Conservation (phyloP, 1,284 basidiomycete species). For the Pyrrhoderma noxium region DNA sequence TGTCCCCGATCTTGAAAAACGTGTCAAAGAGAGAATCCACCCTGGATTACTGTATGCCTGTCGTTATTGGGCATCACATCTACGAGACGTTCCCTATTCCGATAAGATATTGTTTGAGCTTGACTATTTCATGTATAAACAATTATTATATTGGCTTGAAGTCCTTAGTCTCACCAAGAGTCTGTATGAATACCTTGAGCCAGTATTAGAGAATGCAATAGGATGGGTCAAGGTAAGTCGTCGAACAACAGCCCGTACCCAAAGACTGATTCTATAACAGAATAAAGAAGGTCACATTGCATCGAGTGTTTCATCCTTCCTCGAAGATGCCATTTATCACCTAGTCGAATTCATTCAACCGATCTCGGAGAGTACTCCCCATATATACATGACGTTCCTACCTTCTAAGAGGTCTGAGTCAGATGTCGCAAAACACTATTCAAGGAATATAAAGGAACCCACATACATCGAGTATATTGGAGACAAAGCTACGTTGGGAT, state of each 20-base stretch:
- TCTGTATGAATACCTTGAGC: background rate
- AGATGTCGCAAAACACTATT: background rate
- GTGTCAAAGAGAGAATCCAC: background rate
- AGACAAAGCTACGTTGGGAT: background rate
- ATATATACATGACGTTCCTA: background rate
- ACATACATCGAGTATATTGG: background rate
- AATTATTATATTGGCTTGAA: constrained; percentile 2
- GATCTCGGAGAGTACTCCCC: background rate
- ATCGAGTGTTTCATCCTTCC: background rate
- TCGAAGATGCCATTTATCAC: background rate
- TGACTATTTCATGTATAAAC: background rate
- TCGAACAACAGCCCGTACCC: background rate
- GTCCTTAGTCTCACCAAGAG: background rate
- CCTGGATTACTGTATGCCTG: constrained; percentile 1
- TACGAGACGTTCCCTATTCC: constrained; percentile 1
- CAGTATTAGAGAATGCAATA: background rate
- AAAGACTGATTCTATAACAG: background rate
- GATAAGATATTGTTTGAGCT: background rate
- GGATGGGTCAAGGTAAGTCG: background rate
- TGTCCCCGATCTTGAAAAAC: background rate
- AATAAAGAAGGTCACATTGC: background rate
- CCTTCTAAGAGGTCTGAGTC: background rate
- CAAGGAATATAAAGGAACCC: background rate
- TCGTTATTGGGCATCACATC: constrained; percentile 5
- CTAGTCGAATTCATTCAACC: background rate